phyloP scores from a whole-genome alignment of 2,329 filamentous ascomycete genomes.

The Cryphonectria japonica region DNA sequence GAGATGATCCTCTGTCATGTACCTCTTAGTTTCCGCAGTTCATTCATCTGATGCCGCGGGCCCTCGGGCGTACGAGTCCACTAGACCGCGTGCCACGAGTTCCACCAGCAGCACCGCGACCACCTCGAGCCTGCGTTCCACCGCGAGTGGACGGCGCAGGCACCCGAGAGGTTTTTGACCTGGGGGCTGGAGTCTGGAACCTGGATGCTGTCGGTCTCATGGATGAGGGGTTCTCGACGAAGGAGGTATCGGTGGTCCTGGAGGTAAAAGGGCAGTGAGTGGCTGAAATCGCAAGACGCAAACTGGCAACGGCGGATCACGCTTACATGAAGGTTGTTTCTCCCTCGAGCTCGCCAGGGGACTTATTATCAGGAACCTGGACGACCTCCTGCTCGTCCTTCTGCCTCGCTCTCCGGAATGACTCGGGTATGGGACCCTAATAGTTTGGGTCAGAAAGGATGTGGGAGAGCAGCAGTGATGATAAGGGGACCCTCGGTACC shows the following conservation, averaged over 20 bases:
- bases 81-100: slow-evolving; percentile 44
- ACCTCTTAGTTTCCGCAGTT: background rate
- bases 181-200: slow-evolving; percentile 45
- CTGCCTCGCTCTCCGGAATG: slow-evolving; percentile 71
- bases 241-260: slow-evolving; percentile 89
- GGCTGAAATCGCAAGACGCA: background rate
- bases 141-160: slow-evolving; percentile 49
- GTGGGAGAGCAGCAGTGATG: background rate
- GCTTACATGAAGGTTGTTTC: slow-evolving; percentile 86
- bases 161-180: slow-evolving; percentile 50
- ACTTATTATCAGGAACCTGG: slow-evolving; percentile 36
- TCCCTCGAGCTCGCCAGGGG: slow-evolving; percentile 48
- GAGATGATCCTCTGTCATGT: background rate
- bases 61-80: slow-evolving; percentile 51
- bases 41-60: slow-evolving; percentile 49
- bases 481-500: slow-evolving; percentile 51
- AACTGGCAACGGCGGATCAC: background rate
- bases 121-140: slow-evolving; percentile 41
- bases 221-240: slow-evolving; percentile 80
- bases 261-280: slow-evolving; percentile 30
- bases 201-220: slow-evolving; percentile 54
- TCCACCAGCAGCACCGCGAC: slow-evolving; percentile 42
- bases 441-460: background rate
- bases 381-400: slow-evolving; percentile 50
- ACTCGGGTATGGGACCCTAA: slow-evolving; percentile 81